Percentiles rank a stretch among this genome's conserved stretches.
phyloP scores from a whole-genome alignment of 164 flowering plant species.

The Liquidambar formosana region DNA sequence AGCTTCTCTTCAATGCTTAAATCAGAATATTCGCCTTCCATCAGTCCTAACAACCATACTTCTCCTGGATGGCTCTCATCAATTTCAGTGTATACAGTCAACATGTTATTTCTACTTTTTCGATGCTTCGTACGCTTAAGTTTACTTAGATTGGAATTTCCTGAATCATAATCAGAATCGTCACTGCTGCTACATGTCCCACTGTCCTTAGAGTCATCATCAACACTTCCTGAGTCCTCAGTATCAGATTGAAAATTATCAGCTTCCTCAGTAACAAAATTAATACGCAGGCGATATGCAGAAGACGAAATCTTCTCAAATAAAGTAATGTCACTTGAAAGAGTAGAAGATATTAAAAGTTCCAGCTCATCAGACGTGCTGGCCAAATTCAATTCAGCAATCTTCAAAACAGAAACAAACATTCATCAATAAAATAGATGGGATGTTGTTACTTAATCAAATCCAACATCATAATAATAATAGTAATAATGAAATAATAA shows the following conservation, averaged over 20 bases:
- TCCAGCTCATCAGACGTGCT: conserved; percentile 59
- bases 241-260: conserved; percentile 50
- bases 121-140: conserved; percentile 10
- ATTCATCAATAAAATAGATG: not conserved
- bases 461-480: too few relatives aligned
- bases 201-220: conserved; percentile 50
- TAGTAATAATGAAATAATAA: too few relatives aligned
- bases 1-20: conserved; percentile 90
- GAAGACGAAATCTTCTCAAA: conserved; percentile 86
- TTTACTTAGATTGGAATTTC: conserved; percentile 21
- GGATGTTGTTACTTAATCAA: too few relatives aligned
- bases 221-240: conserved; percentile 77
- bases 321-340: conserved; percentile 89
- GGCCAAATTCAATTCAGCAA: conserved; percentile 64
- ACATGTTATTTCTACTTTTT: conserved; percentile 29
- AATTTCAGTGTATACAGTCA: conserved; percentile 57
- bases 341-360: conserved; percentile 56
- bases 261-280: conserved; percentile 32
- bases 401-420: conserved; percentile 44
- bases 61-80: conserved; percentile 93
- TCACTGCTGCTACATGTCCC: conserved; percentile 34
- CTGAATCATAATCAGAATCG: conserved; percentile 56
- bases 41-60: conserved; percentile 81
- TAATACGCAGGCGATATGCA: conserved; percentile 76
- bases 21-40: conserved; percentile 92